phyloP scores from a whole-genome alignment of 2,329 filamentous ascomycete genomes.

The Seiridium unicorne region DNA sequence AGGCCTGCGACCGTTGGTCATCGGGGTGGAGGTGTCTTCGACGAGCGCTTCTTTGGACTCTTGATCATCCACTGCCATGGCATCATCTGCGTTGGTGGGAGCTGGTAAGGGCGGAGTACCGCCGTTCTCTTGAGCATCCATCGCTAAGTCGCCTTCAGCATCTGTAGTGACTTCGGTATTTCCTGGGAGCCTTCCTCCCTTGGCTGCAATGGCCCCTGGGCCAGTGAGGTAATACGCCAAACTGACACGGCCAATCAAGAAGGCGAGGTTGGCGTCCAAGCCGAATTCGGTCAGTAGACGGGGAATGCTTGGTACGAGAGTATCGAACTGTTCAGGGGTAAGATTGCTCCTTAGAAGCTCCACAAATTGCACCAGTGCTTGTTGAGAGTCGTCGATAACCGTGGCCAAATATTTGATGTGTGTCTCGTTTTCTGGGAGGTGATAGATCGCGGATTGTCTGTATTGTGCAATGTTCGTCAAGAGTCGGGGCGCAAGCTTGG shows the following conservation, averaged over 20 bases:
- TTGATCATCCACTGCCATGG: slow-evolving; percentile 27
- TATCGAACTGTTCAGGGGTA: slow-evolving; percentile 72
- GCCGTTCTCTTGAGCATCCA: slow-evolving; percentile 37
- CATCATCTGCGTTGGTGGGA: slow-evolving; percentile 22
- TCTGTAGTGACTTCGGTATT: slow-evolving; percentile 34
- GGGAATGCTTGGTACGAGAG: slow-evolving; percentile 71
- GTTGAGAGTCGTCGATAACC: slow-evolving; percentile 86
- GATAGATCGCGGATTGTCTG: slow-evolving; percentile 80
- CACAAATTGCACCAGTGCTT: slow-evolving; percentile 81
- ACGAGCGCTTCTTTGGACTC: slow-evolving; percentile 18
- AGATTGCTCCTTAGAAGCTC: slow-evolving; percentile 84
- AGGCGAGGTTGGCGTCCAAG: slow-evolving; percentile 77
- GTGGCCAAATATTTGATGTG: slow-evolving; percentile 89
- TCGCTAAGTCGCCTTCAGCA: slow-evolving; percentile 57
- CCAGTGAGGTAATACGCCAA: slow-evolving; percentile 63
- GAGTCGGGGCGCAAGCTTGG: slow-evolving; percentile 75
- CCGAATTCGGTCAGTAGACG: slow-evolving; percentile 76
- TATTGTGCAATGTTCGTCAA: slow-evolving; percentile 91
- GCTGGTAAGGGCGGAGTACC: slow-evolving; percentile 13
- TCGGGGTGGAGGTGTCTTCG: slow-evolving; percentile 20
- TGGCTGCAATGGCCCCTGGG: slow-evolving; percentile 31
- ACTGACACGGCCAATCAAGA: slow-evolving; percentile 76
- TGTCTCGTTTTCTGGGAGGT: slow-evolving; percentile 66
- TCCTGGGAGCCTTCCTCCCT: slow-evolving; percentile 22
- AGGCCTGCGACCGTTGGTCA: slow-evolving; percentile 33